Base-by-base conservation (phyloP, 2,329 filamentous ascomycete species). In the Hymenoscyphus salicellus region DNA sequence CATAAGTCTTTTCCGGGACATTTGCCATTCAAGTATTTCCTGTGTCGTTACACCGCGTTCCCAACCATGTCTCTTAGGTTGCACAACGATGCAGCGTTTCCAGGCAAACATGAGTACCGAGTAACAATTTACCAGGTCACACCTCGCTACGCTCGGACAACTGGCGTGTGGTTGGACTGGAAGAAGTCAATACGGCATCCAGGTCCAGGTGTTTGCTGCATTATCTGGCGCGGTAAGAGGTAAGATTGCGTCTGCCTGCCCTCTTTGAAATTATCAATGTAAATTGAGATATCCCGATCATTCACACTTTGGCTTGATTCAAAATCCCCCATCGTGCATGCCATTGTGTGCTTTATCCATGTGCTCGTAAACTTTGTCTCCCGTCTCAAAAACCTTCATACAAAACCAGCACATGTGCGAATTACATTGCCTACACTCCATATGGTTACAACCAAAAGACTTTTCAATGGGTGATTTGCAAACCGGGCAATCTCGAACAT, bases 401-500 rank as follows among this genome's bases (percentile, higher is more conserved):
- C 82, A 84, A 2, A 78, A 73, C 80, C 81, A 84, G 65, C 81
- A 84, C 33, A 83, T 80, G 63, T 83, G 79, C 1, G 74, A 68
- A 1, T 71, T 66, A 63, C 82, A 84, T 0, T 65, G 68, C 0
- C 32, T 49, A 64, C 82, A 84, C 0, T 65, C 69, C 65, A 84
- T 79, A 67, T 83, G 80, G 66, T 82, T 78, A 65, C 82, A 84
- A 0, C 81, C 82, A 0, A 72, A 63, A 5, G 43, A 67, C 38
- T 74, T 75, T 62, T 74, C 63, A 14, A 75, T 72, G 1, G 65
- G 14, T 0, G 63, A 65, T 10, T 63, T 69, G 61, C 73, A 77
- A 17, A 69, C 69, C 0, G 71, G 80, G 43, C 81, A 83, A 55
- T 78, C 72, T 58, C 79, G 77, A 14, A 80, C 76, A 0, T 77